A percentile compares a stretch with the other conserved stretches of the same genome.
These are phyloP conservation scores for Diaporthe batatas DNA, from an alignment of 2,329 filamentous ascomycete species.

Conservation along the genomic window DNA sequence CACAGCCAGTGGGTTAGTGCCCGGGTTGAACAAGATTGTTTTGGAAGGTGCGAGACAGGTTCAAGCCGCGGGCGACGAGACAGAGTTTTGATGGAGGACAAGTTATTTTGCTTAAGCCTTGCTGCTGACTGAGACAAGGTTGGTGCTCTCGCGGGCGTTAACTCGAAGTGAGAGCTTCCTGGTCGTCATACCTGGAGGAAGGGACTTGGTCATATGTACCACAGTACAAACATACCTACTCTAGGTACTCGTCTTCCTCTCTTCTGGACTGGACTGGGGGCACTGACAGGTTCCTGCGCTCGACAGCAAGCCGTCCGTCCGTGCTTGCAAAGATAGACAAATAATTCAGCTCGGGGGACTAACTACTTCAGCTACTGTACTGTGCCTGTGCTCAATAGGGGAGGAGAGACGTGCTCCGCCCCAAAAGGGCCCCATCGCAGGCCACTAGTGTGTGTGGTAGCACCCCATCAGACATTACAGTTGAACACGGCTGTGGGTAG, in stretches of 20 bases:
- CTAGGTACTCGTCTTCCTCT: no score
- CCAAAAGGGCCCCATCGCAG: constrained; percentile 6
- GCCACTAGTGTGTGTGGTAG: constrained; percentile 14
- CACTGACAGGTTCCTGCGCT: constrained; percentile 14
- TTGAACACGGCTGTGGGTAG: constrained; percentile 18
- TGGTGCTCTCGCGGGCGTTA: neutral
- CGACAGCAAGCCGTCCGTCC: constrained; percentile 22
- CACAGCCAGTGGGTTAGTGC: neutral
- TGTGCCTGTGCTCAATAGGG: constrained; percentile 19
- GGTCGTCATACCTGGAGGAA: neutral
- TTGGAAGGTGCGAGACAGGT: constrained; percentile 21
- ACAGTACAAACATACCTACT: no score
- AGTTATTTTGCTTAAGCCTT: constrained; percentile 18
- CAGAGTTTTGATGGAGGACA: neutral
- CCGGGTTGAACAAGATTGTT: constrained; percentile 14
- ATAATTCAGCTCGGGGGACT: constrained; percentile 6
- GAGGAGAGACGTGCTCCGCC: constrained; percentile 10
- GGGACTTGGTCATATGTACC: no score
- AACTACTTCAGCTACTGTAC: neutral
- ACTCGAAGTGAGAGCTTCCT: constrained; percentile 4
- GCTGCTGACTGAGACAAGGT: constrained; percentile 26
- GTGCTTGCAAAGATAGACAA: neutral
- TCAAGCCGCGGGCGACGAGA: neutral
- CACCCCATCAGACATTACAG: neutral
- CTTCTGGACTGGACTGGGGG: no score